phyloP scores from a whole-genome alignment of 2,329 filamentous ascomycete genomes.

The Alternaria dauci region DNA sequence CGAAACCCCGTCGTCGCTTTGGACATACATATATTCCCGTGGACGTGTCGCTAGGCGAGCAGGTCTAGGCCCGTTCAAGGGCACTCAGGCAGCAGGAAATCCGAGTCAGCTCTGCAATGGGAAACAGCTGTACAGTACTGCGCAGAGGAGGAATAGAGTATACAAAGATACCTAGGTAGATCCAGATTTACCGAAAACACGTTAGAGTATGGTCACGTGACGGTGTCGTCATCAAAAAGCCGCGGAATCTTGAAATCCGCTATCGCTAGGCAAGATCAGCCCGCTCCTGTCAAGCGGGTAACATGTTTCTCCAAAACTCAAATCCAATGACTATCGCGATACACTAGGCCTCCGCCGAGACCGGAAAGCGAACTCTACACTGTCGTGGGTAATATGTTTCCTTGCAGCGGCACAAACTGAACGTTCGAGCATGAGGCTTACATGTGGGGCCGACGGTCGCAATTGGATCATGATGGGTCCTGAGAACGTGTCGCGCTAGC shows the following conservation, averaged over 20 bases:
- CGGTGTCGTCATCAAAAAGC: neutral
- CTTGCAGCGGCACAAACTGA: neutral
- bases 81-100: neutral
- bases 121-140: neutral
- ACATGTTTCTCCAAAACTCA: no score
- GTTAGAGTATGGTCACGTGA: neutral
- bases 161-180: neutral
- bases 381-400: neutral
- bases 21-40: neutral
- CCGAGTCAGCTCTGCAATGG: neutral
- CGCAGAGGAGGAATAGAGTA: neutral
- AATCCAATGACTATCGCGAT: no score
- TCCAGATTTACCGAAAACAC: neutral
- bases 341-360: no score
- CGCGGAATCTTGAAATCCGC: neutral
- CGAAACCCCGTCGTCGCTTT: neutral
- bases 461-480: neutral
- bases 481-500: neutral
- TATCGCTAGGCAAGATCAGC: neutral
- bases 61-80: neutral
- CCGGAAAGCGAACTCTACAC: no score
- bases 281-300: neutral
- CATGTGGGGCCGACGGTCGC: neutral
- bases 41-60: neutral
- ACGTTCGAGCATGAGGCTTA: neutral